phyloP scores from a whole-genome alignment of 78 protist species.

The Dictyostelium capitatum region DNA sequence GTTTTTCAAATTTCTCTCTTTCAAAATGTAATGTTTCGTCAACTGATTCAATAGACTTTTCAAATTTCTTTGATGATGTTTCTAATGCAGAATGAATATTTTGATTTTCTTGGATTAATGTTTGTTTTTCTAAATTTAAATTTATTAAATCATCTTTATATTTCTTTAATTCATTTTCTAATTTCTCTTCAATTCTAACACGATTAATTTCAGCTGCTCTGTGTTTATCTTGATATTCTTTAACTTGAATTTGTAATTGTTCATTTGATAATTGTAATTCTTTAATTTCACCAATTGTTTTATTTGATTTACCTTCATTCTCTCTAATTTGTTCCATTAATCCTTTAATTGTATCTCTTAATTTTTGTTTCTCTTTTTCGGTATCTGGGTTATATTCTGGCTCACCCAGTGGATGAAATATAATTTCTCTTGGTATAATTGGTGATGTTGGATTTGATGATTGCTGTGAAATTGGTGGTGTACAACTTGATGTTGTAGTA shows the following conservation, averaged over 20 bases:
- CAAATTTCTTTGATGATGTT: conserved; percentile 2
- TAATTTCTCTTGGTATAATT: conserved; percentile 17
- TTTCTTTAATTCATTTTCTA: conserved; percentile 34
- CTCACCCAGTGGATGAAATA: conserved; percentile 75
- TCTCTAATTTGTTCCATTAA: conserved; percentile 78
- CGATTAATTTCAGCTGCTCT: conserved; percentile 51
- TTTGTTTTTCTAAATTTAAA: conserved; percentile 10
- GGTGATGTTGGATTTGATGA: conserved; percentile 1
- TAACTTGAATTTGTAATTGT: background rate
- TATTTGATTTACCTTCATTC: background rate
- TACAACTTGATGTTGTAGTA: background rate
- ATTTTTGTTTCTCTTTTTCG: conserved; percentile 62
- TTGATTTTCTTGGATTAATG: background rate
- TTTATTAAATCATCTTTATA: background rate
- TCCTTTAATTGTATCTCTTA: conserved; percentile 53
- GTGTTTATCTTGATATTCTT: conserved; percentile 47
- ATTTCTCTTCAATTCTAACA: conserved; percentile 62
- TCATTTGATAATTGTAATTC: background rate
- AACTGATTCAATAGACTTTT: background rate
- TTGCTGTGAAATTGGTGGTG: background rate
- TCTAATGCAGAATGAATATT: background rate
- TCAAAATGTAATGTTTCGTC: background rate
- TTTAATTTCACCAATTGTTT: background rate
- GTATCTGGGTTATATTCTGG: conserved; percentile 45
- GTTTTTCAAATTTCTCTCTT: conserved; percentile 28